Evolutionary conservation across 768 basidiomycete genomes (phyloP).

Genomic region (Russula olivacea): DNA sequence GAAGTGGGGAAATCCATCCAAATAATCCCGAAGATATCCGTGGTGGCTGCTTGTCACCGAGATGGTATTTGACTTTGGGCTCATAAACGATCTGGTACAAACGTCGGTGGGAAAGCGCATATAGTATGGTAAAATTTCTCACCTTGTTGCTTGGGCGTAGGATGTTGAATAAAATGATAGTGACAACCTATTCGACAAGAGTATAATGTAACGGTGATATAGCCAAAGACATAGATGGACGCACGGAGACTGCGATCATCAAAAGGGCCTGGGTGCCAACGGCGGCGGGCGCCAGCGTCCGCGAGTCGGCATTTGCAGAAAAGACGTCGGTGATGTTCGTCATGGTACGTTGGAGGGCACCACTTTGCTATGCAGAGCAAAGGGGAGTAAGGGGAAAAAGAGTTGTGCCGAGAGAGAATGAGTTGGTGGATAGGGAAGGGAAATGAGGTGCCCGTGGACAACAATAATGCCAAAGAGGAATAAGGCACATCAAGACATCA

Average conservation of each 20-base stretch:
- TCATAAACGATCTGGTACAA: conserved; percentile 74
- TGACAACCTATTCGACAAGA: conserved; percentile 42
- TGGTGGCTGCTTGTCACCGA: conserved; percentile 70
- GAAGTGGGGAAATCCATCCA: conserved; percentile 85
- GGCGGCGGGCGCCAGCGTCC: conserved; percentile 75
- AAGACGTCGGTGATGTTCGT: conserved; percentile 33
- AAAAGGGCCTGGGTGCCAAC: conserved; percentile 72
- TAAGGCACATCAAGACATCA: not conserved
- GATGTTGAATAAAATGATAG: conserved; percentile 72
- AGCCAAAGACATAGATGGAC: conserved; percentile 28
- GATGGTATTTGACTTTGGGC: conserved; percentile 89
- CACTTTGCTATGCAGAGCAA: not conserved
- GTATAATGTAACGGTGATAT: conserved; percentile 3
- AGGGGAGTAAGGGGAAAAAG: not conserved
- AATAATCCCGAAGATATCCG: conserved; percentile 76
- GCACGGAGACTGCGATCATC: conserved; percentile 68
- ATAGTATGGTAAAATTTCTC: conserved; percentile 15
- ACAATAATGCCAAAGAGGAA: not conserved
- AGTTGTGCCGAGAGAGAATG: not conserved
- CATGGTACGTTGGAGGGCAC: conserved; percentile 27
- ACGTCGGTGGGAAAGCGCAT: not conserved
- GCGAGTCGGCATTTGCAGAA: conserved; percentile 32
- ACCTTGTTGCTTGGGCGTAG: conserved; percentile 89
- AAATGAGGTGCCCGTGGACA: not conserved
- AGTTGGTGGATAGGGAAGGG: not conserved